phyloP scores from a whole-genome alignment of 2,329 filamentous ascomycete genomes.

The Claviceps sp. region DNA sequence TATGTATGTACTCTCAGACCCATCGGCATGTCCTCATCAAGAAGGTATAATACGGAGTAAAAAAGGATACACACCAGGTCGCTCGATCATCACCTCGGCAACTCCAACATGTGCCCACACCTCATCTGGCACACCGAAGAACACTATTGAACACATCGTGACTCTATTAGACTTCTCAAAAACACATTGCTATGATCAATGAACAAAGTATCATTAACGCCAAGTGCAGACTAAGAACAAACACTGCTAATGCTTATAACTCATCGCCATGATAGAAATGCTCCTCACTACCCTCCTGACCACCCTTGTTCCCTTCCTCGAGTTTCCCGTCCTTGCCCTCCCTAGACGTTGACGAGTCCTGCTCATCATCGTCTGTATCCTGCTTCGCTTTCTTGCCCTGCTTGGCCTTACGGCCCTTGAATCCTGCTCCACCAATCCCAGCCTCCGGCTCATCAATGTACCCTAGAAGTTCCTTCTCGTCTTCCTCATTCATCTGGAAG shows the following conservation, averaged over 20 bases:
- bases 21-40: too few species aligned
- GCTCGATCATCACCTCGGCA: too few species aligned
- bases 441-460: slow-evolving; percentile 41
- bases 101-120: too few species aligned
- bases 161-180: too few species aligned
- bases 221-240: not conserved
- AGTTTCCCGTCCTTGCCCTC: not conserved
- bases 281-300: slow-evolving; percentile 33
- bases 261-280: slow-evolving; percentile 28
- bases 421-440: slow-evolving; percentile 7
- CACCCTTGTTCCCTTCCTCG: slow-evolving; percentile 4
- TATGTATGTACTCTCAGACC: too few species aligned
- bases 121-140: too few species aligned
- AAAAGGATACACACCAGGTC: too few species aligned
- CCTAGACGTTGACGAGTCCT: not conserved
- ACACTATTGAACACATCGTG: too few species aligned
- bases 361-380: slow-evolving; percentile 14
- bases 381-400: slow-evolving; percentile 1
- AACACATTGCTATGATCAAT: too few species aligned
- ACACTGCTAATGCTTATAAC: not conserved
- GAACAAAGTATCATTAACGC: too few species aligned
- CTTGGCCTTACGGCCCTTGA: slow-evolving; percentile 18
- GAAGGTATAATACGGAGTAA: too few species aligned
- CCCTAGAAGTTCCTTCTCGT: slow-evolving; percentile 51
- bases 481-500: slow-evolving; percentile 47